Evolutionary conservation across 345 rosid species (phyloP), one percentile per base, ranked within the genome.

Genomic region (Acer yangbiense): DNA sequence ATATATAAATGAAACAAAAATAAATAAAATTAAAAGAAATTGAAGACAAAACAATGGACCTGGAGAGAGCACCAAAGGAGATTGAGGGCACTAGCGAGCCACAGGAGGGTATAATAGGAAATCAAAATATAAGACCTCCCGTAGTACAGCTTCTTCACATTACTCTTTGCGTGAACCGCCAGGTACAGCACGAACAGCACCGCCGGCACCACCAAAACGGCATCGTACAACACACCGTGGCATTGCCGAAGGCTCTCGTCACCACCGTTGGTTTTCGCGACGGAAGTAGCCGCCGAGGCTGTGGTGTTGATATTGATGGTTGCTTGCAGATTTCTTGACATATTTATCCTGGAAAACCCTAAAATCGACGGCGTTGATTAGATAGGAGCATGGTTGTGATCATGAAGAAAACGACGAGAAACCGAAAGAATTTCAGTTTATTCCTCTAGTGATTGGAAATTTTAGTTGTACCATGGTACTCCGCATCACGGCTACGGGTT

Each of bases 41-140:
- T 7, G 46, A 43, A 43, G 46, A 43, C 7, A 50, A 17, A 27
- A 35, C 25, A 6, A 44, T 6, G 44, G 65, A 86, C 90, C 93
- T 87, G 90, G 76, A 89, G 83, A 74, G 76, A 86, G 83, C 87
- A 85, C 93, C 93, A 89, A 60, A 86, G 86, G 9, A 89, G 89
- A 72, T 89, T 87, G 76, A 89, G 86, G 60, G 68, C 67, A 10
- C 79, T 68, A 17, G 88, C 90, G 35, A 87, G 48, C 89, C 88
- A 89, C 72, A 87, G 86, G 70, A 89, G 87, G 64, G 85, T 81
- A 72, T 86, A 89, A 76, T 86, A 89, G 41, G 88, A 85, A 69
- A 89, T 83, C 88, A 87, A 70, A 52, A 87, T 73, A 35, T 80
- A 79, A 8, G 90, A 86, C 76, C 89, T 81, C 60, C 90, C 84